Evolutionary conservation across 257 asterid species (phyloP).

Genomic region (Gentiana dahurica): DNA sequence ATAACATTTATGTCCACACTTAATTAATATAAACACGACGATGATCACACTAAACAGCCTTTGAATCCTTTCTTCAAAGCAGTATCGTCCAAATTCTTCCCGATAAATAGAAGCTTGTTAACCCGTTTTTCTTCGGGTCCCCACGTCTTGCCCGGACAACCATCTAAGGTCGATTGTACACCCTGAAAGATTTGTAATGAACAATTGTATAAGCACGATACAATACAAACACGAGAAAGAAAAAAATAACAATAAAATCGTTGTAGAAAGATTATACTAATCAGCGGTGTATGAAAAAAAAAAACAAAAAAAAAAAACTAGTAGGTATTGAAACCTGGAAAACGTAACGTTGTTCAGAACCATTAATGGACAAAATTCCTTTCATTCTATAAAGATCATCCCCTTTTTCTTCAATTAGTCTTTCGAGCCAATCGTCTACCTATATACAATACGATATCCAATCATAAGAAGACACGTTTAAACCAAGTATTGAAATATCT

Average conservation of each 20-base stretch:
- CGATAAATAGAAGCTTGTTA: slow-evolving; percentile 86
- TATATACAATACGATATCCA: slow-evolving; percentile 15
- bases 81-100: slow-evolving; percentile 75
- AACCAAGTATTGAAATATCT: no score
- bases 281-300: no score
- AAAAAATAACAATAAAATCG: background rate
- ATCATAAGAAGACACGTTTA: slow-evolving; percentile 3
- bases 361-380: slow-evolving; percentile 68
- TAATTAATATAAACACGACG: no score
- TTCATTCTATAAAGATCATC: slow-evolving; percentile 91
- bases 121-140: slow-evolving; percentile 59
- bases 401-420: slow-evolving; percentile 79
- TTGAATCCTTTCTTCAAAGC: slow-evolving; percentile 79
- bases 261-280: no score
- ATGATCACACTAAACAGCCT: slow-evolving; percentile 63
- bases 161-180: slow-evolving; percentile 72
- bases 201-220: background rate
- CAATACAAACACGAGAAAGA: background rate
- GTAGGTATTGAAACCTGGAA: slow-evolving; percentile 49
- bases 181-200: slow-evolving; percentile 36
- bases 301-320: background rate
- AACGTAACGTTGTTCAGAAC: slow-evolving; percentile 77
- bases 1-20: no score
- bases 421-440: slow-evolving; percentile 97
- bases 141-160: slow-evolving; percentile 94